Evolutionary conservation across 2,329 filamentous ascomycete genomes (phyloP), one percentile per base, ranked within the genome.

Genomic region (Penicillium sp.): DNA sequence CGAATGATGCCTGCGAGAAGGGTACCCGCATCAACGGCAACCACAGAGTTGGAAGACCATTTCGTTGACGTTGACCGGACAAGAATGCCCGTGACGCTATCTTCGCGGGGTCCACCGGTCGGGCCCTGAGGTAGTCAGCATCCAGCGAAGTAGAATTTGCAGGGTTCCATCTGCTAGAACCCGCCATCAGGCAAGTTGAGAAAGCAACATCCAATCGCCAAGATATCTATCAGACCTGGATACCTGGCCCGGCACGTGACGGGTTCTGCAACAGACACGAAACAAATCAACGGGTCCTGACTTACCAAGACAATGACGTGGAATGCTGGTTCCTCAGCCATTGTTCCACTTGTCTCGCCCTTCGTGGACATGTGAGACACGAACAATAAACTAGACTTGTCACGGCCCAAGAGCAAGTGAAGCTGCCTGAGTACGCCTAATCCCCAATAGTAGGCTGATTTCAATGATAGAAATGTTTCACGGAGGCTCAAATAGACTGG

Each of bases 11-110:
- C 86, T 29, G 90, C 86, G 39, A 99, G 82, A 71, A 97, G 89
- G 32, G 92, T 90, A 46, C 94, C 94, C 10, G 91, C 92, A 77
- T 99, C 94, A 50, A 99, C 88, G n/a, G 93, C 91, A 29, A 97
- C 79, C 39, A 97, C 74, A 0, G 91, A 97, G 42, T 89, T 87
- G 65, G 86, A 88, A 46, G 82, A 79, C 94, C 94, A 99, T 58
- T 86, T 83, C 50, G 88, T 84, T 31, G 86, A 83, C 10, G 88
- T 81, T 5, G 93, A 93, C 45, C 93, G 88, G 45, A 97, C 90
- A 21, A 99, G 83, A 55, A 97, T 86, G 3, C 91, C 90, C 0
- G 93, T 97, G 25, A 90, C 88, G 71, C 92, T 94, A 72, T 91
- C 87, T 80, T 99, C 94, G 66, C 85, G 83, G 32, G 94, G 94